Conservation (phyloP, 2,329 filamentous ascomycete species). For the Sordariomycetes sp. region DNA sequence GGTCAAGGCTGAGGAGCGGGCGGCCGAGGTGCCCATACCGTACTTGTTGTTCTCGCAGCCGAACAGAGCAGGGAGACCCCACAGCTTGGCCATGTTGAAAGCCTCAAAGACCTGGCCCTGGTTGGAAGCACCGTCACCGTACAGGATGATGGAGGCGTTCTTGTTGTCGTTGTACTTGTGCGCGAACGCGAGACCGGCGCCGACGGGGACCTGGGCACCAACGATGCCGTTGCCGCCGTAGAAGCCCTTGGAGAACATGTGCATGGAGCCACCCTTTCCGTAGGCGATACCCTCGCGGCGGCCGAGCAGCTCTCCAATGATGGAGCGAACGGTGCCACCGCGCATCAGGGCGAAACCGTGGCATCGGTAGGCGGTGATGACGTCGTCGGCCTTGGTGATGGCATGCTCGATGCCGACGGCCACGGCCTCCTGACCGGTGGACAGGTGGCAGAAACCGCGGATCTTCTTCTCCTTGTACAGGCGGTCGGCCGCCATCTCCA, state of each 20-base stretch:
- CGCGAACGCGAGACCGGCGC: slow-evolving; percentile 91
- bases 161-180: slow-evolving; percentile 88
- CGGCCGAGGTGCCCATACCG: slow-evolving; percentile 96
- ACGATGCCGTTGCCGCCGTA: slow-evolving; percentile 99
- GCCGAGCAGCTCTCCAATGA: slow-evolving; percentile 92
- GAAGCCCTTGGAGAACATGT: slow-evolving; percentile 98
- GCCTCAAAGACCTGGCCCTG: slow-evolving; percentile 99
- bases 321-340: slow-evolving; percentile 78
- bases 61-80: slow-evolving; percentile 92
- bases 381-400: slow-evolving; percentile 80
- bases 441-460: slow-evolving; percentile 98
- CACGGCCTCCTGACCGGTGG: slow-evolving; percentile 94
- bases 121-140: slow-evolving; percentile 97
- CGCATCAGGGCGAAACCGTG: slow-evolving; percentile 98
- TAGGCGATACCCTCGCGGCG: slow-evolving; percentile 94
- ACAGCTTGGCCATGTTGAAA: slow-evolving; percentile 99
- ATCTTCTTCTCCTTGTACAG: slow-evolving; percentile 99
- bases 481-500: slow-evolving; percentile 99
- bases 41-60: slow-evolving; percentile 99
- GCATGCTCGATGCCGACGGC: slow-evolving; percentile 95
- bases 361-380: slow-evolving; percentile 98
- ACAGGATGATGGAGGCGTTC: slow-evolving; percentile 81
- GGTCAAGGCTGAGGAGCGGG: slow-evolving; percentile 87
- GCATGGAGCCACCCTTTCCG: slow-evolving; percentile 99
- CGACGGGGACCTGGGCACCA: slow-evolving; percentile 94